Evolutionary conservation across 768 basidiomycete genomes (phyloP), one percentile per base, ranked within the genome.

Genomic region (Harrya chromipes): DNA sequence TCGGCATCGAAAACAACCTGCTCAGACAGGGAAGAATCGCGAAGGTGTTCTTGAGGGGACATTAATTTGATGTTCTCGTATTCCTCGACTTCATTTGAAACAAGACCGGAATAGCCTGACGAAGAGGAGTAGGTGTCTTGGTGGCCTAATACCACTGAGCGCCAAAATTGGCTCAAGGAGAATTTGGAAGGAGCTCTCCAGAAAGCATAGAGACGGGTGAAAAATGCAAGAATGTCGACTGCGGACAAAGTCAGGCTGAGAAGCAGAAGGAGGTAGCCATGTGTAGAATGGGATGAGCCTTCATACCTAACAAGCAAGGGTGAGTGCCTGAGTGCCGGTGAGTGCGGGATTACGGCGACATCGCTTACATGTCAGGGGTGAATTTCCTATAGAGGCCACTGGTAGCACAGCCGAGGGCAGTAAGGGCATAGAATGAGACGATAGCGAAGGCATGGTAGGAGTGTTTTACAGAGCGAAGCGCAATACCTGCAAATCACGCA

Each of bases 341-440:
- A 37, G 29, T 13, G 34, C 35, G 17, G 58, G 13, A 51, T 57
- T 43, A 47, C 43, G 58, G 51, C 58, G 5, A 13, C 11, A 54
- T 47, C 7, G 38, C 85, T 61, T 68, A 94, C 86, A 93, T 83
- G 67, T 94, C 77, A 3, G 90, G 90, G 0, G 90, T 92, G 43
- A 85, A 66, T 55, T 89, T 89, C 38, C 74, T 75, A 68, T 97
- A 97, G 20, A 89, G 63, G 2, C 76, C 75, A 58, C 85, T 85
- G 19, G 84, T 69, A 13, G 81, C 74, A 64, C 85, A 80, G 5
- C 90, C 90, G 35, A 94, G 63, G 1, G 73, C 66, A 45, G 76
- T 71, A 19, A 88, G 72, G 12, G 57, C 68, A 62, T 86, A 85
- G 70, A 93, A 94, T 0, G 72, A 70, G 24, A 80, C 43, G n/a